Evolutionary conservation across 148 eudicot species (phyloP), one percentile per base, ranked within the genome.

Genomic region (Spergularia marina): DNA sequence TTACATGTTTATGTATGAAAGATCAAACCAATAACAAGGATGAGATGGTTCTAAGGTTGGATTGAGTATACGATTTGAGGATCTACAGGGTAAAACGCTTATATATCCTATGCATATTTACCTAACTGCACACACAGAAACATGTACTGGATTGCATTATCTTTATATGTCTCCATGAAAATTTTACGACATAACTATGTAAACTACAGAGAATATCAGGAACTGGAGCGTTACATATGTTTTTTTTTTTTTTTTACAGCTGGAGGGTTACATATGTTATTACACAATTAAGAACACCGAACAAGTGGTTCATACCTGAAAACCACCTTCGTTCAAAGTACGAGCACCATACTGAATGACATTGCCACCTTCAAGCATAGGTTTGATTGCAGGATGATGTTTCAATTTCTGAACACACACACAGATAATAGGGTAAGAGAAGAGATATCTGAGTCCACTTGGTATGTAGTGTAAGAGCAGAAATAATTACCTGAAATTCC

Each of bases 301-400:
- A 44, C 8, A 44, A 6, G 4, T 62, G 59, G 55, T 51, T 75
- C 79, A 59, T 85, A 95, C 98, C 98, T 95, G 98, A 86, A 86
- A 89, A 75, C 98, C 98, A 78, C 98, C 98, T 86, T 95, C 98
- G 79, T 92, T 95, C 76, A 95, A 78, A 49, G 97, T 87, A 30
- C 98, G 97, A 74, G 98, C 98, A 68, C 98, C 98, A 83, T 95
- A 95, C 71, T 95, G 91, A 67, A 95, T 86, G 72, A 89, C 94
- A 52, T 85, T 90, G 62, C 97, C 98, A 76, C 94, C 90, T 87
- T 95, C 91, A 82, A 95, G 98, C 79, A 95, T 84, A 65, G 87
- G 71, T 80, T 76, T 86, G 83, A 95, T 90, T 11, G 91, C 85
- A 71, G 97, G 94, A 86, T 95, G 98, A 52, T 86, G 85, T 79